phyloP scores from a whole-genome alignment of 768 basidiomycete species.

The Hericium rajendrae region DNA sequence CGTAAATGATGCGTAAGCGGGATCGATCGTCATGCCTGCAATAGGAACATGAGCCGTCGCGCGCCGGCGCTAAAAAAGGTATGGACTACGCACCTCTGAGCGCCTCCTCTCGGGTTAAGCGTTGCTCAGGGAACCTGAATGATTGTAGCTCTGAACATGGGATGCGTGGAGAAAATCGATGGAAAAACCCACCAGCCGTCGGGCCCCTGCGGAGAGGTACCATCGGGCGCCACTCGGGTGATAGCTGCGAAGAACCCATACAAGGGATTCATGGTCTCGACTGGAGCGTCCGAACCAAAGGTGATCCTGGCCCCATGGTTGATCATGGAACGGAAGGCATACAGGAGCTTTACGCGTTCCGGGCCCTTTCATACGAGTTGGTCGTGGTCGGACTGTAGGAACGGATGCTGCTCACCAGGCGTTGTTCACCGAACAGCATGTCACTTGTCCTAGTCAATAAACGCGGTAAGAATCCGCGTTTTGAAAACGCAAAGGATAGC shows the following conservation, averaged over 20 bases:
- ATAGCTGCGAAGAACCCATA: constrained; percentile 84
- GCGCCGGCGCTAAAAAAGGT: not conserved
- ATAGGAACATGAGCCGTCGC: not conserved
- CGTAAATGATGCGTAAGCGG: constrained; percentile 81
- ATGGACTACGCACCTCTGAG: constrained; percentile 43
- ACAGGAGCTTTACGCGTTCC: constrained; percentile 75
- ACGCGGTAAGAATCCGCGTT: not conserved
- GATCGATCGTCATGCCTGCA: constrained; percentile 77
- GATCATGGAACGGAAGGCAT: constrained; percentile 74
- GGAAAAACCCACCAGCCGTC: constrained; percentile 62
- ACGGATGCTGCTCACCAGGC: constrained; percentile 43
- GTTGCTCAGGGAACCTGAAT: constrained; percentile 73
- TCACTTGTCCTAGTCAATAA: constrained; percentile 50
- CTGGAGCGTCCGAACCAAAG: constrained; percentile 84
- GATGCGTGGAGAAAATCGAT: not conserved
- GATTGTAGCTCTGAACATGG: not conserved
- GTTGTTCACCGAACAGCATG: constrained; percentile 84
- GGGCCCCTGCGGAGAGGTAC: constrained; percentile 72
- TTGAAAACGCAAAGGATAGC: constrained; percentile 20
- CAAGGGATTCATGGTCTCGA: constrained; percentile 80
- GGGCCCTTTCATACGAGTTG: constrained; percentile 43
- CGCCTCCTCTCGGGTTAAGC: constrained; percentile 67
- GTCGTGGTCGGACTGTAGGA: not conserved
- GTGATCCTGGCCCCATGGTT: constrained; percentile 60
- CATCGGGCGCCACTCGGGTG: constrained; percentile 58